These are phyloP conservation scores for Starmerella scarabaei DNA, from an alignment of 805 yeast species.

Conservation along the genomic window DNA sequence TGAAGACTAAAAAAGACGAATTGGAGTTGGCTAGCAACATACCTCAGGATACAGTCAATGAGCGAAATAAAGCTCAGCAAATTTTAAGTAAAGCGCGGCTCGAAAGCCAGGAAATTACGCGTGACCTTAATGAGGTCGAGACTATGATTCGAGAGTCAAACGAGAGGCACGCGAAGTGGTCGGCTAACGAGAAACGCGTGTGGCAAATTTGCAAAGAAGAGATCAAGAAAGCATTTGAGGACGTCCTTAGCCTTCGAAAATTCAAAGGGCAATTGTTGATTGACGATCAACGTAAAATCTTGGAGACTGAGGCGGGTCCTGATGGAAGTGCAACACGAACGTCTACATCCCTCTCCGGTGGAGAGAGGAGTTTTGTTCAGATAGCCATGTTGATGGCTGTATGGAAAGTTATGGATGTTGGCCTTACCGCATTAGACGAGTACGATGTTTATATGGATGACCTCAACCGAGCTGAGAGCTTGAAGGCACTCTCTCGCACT, in stretches of 20 bases:
- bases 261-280: constrained; percentile 62
- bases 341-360: constrained; percentile 83
- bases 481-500: constrained; percentile 57
- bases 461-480: constrained; percentile 69
- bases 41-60: no score
- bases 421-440: constrained; percentile 84
- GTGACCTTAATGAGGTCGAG: not conserved
- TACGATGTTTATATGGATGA: constrained; percentile 96
- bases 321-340: constrained; percentile 38
- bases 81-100: no score
- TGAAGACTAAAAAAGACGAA: no score
- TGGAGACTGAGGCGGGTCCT: constrained; percentile 23
- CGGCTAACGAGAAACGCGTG: constrained; percentile 2
- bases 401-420: constrained; percentile 85
- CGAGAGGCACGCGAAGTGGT: constrained; percentile 3
- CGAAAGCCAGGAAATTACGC: no score
- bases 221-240: constrained; percentile 2
- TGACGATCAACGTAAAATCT: constrained; percentile 32
- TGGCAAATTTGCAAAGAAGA: constrained; percentile 11
- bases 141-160: not conserved
- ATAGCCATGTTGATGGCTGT: constrained; percentile 75
- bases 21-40: no score
- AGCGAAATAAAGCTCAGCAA: no score
- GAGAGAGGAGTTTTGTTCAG: constrained; percentile 91
- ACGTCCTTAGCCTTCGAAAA: constrained; percentile 38